Evolutionary conservation across 805 yeast genomes (phyloP), one percentile per base, ranked within the genome.

Genomic region (Yamadazyma laniorum): DNA sequence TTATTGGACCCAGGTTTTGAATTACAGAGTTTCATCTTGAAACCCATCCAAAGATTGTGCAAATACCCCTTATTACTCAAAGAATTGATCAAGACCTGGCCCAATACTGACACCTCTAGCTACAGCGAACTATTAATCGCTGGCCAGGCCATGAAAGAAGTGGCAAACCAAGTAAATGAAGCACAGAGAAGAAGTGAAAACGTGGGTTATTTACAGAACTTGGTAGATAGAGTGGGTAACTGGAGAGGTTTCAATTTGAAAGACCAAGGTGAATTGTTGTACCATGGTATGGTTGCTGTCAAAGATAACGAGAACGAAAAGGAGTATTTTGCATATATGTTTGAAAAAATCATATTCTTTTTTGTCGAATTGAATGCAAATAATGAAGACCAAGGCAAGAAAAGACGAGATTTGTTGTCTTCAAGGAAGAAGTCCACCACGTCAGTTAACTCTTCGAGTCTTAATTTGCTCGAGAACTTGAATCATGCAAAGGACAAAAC

Each of bases 11-110:
- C 93, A 18, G 84, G 87, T 29, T 81, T 89, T 55, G 99, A 91
- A 59, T 70, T 93, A 37, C 98, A 86, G 56, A 81, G 91, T 35
- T 86, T 86, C 60, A 71, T 93, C 29, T 78, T 93, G 50, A 93
- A 91, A 59, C 99, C 99, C 0, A 87, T 93, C 26, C 99, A 93
- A 67, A 76, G 99, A 47, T 73, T 93, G n/a, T 87, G 96, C 71
- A 87, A 90, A 58, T 93, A 93, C 60, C 99, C 98, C 2, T 65
- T 93, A 35, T 69, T 93, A 34, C 63, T 93, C 36, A 79, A 76
- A 51, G 93, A 87, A 55, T 69, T 93, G 37, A 58, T 86, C 35
- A 88, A 87, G 56, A 82, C 79, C 25, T 63, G 57, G 35, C 25
- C 48, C n/a, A 30, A 25, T 9, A 42, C 49, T 3, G 50, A 51